Base-by-base conservation (phyloP, 2,329 filamentous ascomycete genomes). In the Fusarium verticillioides region DNA sequence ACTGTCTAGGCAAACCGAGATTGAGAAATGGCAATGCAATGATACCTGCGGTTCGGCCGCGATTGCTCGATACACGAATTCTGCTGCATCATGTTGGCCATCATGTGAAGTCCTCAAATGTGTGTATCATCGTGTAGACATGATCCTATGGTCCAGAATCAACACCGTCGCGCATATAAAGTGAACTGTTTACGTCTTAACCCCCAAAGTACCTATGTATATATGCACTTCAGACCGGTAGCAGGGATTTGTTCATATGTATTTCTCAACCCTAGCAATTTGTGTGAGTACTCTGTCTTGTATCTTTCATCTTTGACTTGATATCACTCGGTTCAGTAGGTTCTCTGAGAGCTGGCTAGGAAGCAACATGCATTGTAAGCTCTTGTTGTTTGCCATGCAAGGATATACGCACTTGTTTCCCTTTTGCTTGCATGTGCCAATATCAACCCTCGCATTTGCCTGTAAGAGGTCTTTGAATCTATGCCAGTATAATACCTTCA, bases 1-100 rank as follows among this genome's bases (percentile, higher is more conserved):
- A 56, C 63, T 52, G 54, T 49, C 54, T 49, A 46, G 54, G 69
- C 70, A 66, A 67, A 65, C 57, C 69, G 60, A 75, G 76, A 70
- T 75, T 66, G 71, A 73, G 63, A 74, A 75, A 75, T 69, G 63
- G 69, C 70, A 77, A 77, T 70, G 76, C 70, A 77, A 77, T 73
- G 75, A 78, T 75, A 75, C 62, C 65, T 63, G 71, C 69, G 65
- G 69, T 60, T 60, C 49, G 43, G 30, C 58, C 75, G 71, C 74
- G 63, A 75, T 67, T 63, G 61, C 60, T 73, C 70, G 75, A 75
- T 56, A 63, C 52, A 77, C 26, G 64, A 59, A 34, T 37, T 40
- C 49, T 54, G 10, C n/a, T 42, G 7, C n/a, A 26, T 30, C 26
- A 30, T 32, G 13, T 47, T 9, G 37, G 28, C 21, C 11, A 37